Evolutionary conservation across 306 rosid species (phyloP), one percentile per base, ranked within the genome.

Genomic region (Alnus rubra): DNA sequence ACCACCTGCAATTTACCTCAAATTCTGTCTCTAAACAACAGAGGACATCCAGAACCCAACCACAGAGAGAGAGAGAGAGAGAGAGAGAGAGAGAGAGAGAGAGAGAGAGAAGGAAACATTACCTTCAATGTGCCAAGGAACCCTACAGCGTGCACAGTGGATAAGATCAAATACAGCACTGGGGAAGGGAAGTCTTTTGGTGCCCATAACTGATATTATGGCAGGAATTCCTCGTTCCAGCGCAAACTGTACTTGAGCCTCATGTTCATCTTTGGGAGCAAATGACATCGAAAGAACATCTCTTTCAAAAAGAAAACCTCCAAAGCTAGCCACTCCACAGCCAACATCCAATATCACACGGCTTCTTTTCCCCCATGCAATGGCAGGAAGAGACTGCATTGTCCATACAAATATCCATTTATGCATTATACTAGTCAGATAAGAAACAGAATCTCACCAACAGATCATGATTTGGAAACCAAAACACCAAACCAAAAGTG

Each of bases 111-210:
- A 56, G 49, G 51, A 11, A 16, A 75, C 52, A 37, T 60, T 71
- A 93, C 98, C 98, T 87, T 93, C 98, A 83, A 82, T 48, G 78
- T 93, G 98, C 98, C 98, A 93, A 81, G 98, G 97, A 78, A 93
- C 98, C 88, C 98, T 91, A 81, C 98, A 93, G 42, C 97, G 98
- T 6, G 98, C 98, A 78, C 98, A 93, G 77, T 93, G 98, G 73
- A 93, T 28, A 77, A 93, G 77, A 87, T 93, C 98, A 83, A 91
- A 93, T 73, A 93, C 94, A 69, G 87, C 79, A 74, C 93, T 77
- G 9, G 98, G 97, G 79, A 82, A 93, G 52, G 92, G 92, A 59
- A 93, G 88, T 76, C 98, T 88, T 81, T 85, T 87, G 62, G 87
- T 74, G 56, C 98, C 98, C 98, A 93, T 93, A 58, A 87, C 98